Percentiles rank a stretch among this genome's conserved stretches.
Conservation (phyloP, 371 early-diverging fungal species). For the Umbelopsis sp. region DNA sequence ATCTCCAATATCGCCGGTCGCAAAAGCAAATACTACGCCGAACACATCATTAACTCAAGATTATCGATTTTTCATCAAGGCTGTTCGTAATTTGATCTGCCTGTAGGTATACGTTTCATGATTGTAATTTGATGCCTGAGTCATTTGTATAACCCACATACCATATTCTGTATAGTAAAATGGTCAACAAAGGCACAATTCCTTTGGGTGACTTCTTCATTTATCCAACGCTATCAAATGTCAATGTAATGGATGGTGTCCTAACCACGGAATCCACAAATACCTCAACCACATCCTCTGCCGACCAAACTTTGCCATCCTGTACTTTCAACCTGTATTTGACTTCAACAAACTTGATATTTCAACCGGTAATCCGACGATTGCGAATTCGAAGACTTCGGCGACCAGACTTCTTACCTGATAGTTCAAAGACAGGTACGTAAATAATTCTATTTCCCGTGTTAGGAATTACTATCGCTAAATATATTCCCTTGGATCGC, state of each 20-base stretch:
- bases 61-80: slow-evolving; percentile 44
- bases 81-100: slow-evolving; percentile 40
- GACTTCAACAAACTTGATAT: slow-evolving; percentile 41
- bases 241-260: neutral
- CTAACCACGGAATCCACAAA: neutral
- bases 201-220: slow-evolving; percentile 50
- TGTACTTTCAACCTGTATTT: slow-evolving; percentile 47
- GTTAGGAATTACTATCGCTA: neutral
- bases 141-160: neutral
- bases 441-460: slow-evolving; percentile 22
- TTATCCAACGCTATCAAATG: slow-evolving; percentile 24
- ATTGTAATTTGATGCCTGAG: neutral
- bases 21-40: slow-evolving; percentile 29
- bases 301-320: slow-evolving; percentile 21
- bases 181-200: slow-evolving; percentile 38
- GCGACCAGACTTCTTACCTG: slow-evolving; percentile 24
- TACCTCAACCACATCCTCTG: neutral
- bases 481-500: neutral
- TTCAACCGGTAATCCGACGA: slow-evolving; percentile 44
- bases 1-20: slow-evolving; percentile 30
- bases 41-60: slow-evolving; percentile 41
- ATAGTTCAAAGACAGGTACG: slow-evolving; percentile 25
- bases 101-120: slow-evolving; percentile 29
- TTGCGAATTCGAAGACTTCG: slow-evolving; percentile 33
- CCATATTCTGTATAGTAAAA: slow-evolving; percentile 27